Base-by-base conservation (phyloP, 257 asterid genomes). In the Solanum peruvianum region DNA sequence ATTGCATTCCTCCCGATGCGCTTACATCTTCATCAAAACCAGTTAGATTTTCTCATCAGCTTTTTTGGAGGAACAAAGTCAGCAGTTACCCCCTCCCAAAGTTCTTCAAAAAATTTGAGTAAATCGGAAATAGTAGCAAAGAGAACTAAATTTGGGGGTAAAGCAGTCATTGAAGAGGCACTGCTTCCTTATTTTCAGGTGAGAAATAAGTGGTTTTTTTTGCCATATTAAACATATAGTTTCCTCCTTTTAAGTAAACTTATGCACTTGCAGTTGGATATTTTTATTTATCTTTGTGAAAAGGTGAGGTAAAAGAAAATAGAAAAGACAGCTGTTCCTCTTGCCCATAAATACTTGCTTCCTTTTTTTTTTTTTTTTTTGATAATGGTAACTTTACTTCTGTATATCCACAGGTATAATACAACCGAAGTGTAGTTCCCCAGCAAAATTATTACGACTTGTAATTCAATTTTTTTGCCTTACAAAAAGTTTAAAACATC, bases 1-100 rank as follows among this genome's bases (percentile, higher is more conserved):
- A 87, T 96, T 87, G 93, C 98, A 88, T 82, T 97, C 41, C 98
- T 93, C 89, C 99, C 99, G 25, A 83, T 97, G 86, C 95, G 91
- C 60, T 88, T 97, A 88, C 98, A 96, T 93, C 99, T 97, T 91
- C 99, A 97, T 90, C 99, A 97, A 92, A 94, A 92, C 91, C 99
- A 97, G 87, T 98, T 97, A 86, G 96, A 97, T 92, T 97, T 97
- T 91, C 95, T 97, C 93, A 93, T 93, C 90, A 91, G 92, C 93
- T 96, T 97, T 91, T 97, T 97, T 89, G 97, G 98, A 82, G 98
- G 96, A 89, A 91, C 91, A 83, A 90, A 82, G 67, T 87, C 92
- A 91, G 86, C 93, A 84, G 88, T 89, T 86, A 94, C 93, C 16
- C 81, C 94, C 89, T 86, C 91, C 75, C 87, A 89, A 31, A 89